These are phyloP conservation scores for Persicaria tinctoria DNA, from an alignment of 148 eudicot genomes.

Conservation along the genomic window DNA sequence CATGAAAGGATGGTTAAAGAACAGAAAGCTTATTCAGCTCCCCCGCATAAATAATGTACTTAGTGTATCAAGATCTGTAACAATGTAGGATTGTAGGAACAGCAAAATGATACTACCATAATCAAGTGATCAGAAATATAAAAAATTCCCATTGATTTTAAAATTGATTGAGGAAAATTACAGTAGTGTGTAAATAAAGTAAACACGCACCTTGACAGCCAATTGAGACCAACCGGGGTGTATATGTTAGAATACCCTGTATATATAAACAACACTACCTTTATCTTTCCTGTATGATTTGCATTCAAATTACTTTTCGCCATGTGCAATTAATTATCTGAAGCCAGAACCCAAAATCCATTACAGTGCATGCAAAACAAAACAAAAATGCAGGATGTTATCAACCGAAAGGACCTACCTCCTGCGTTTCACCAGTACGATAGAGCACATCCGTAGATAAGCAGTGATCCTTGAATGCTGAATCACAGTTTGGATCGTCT, in stretches of 20 bases:
- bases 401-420: slow-evolving; percentile 30
- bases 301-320: background rate
- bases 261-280: slow-evolving; percentile 18
- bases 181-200: background rate
- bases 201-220: slow-evolving; percentile 61
- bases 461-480: slow-evolving; percentile 45
- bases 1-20: background rate
- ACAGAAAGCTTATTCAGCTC: background rate
- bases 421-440: slow-evolving; percentile 84
- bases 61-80: background rate
- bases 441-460: slow-evolving; percentile 72
- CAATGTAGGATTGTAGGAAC: background rate
- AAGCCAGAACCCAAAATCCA: background rate
- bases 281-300: background rate
- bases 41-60: background rate
- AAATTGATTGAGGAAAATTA: background rate
- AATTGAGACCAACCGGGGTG: slow-evolving; percentile 81
- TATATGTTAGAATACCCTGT: slow-evolving; percentile 83
- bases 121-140: background rate
- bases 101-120: background rate
- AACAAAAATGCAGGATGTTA: background rate
- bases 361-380: background rate
- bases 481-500: slow-evolving; percentile 47
- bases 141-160: background rate
- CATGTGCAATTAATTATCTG: background rate